Percentiles rank a stretch among this genome's conserved stretches.
Evolutionary conservation across 2,329 filamentous ascomycete genomes (phyloP).

Genomic region (Verticillium nubilum): DNA sequence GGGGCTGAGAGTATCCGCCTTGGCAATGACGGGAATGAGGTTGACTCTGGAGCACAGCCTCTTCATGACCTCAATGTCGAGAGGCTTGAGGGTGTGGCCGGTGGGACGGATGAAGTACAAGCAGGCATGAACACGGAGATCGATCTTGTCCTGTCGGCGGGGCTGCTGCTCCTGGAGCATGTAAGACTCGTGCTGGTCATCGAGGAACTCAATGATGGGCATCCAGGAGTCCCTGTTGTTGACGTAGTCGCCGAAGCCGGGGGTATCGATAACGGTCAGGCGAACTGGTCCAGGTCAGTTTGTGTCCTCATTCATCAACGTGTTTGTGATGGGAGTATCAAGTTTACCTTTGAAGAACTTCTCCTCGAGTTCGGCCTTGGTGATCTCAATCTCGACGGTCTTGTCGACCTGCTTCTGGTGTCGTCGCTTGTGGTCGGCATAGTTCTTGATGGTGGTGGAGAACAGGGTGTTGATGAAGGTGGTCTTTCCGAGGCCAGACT

Average conservation of each 20-base stretch:
- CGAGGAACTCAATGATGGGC: slow-evolving; percentile 99
- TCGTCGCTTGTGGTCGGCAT: slow-evolving; percentile 98
- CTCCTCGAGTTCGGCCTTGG: slow-evolving; percentile 98
- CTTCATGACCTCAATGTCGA: slow-evolving; percentile 99
- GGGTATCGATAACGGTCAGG: slow-evolving; percentile 97
- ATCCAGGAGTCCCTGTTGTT: slow-evolving; percentile 99
- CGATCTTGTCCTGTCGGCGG: slow-evolving; percentile 96
- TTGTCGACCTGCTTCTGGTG: slow-evolving; percentile 99
- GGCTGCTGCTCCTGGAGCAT: slow-evolving; percentile 99
- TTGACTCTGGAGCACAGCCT: slow-evolving; percentile 96
- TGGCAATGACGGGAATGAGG: slow-evolving; percentile 95
- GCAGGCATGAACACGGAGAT: slow-evolving; percentile 96
- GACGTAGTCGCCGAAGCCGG: slow-evolving; percentile 98
- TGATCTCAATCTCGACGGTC: slow-evolving; percentile 99
- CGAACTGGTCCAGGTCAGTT: slow-evolving; percentile 59
- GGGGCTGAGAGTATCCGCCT: slow-evolving; percentile 96
- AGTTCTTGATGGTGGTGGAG: slow-evolving; percentile 99
- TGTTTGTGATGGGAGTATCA: neutral
- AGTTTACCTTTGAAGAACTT: slow-evolving; percentile 98
- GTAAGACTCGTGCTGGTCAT: slow-evolving; percentile 99
- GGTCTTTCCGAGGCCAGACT: slow-evolving; percentile 97
- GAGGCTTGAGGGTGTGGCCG: slow-evolving; percentile 94
- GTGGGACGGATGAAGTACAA: slow-evolving; percentile 99
- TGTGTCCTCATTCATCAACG: slow-evolving; percentile 1
- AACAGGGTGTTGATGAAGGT: slow-evolving; percentile 99